Evolutionary conservation across 2,329 filamentous ascomycete species (phyloP).

Genomic region (Penicillium sp.): DNA sequence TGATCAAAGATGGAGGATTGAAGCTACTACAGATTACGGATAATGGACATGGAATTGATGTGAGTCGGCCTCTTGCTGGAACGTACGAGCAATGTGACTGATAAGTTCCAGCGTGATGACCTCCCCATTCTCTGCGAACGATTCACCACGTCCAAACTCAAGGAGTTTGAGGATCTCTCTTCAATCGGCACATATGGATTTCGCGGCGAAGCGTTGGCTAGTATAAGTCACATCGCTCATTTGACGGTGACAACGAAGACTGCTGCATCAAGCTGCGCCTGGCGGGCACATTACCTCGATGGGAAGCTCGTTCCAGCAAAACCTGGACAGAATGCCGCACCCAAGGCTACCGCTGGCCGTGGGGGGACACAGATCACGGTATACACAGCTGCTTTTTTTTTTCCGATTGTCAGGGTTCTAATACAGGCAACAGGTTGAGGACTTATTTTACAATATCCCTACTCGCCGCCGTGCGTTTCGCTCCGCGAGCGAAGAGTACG

Average conservation of each 20-base stretch:
- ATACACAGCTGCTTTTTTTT: constrained; percentile 14
- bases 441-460: constrained; percentile 94
- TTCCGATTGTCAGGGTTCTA: not conserved
- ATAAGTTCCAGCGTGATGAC: constrained; percentile 68
- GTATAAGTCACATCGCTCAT: constrained; percentile 97
- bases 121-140: constrained; percentile 87
- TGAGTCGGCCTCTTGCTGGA: constrained; percentile 41
- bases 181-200: constrained; percentile 97
- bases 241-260: constrained; percentile 92
- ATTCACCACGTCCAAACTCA: constrained; percentile 94
- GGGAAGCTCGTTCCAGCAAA: constrained; percentile 78
- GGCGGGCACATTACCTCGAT: constrained; percentile 80
- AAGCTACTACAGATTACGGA: constrained; percentile 96
- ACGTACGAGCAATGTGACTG: not conserved
- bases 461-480: constrained; percentile 84
- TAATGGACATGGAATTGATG: constrained; percentile 92
- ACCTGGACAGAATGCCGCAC: constrained; percentile 78
- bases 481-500: constrained; percentile 89
- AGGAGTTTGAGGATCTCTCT: constrained; percentile 83
- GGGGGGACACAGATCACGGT: constrained; percentile 89
- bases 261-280: constrained; percentile 79
- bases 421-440: constrained; percentile 60
- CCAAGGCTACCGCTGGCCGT: constrained; percentile 80
- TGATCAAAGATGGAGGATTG: constrained; percentile 91
- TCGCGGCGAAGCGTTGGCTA: constrained; percentile 88